Conservation (phyloP, 1,139 yeast species). For the Diutina catenulata region DNA sequence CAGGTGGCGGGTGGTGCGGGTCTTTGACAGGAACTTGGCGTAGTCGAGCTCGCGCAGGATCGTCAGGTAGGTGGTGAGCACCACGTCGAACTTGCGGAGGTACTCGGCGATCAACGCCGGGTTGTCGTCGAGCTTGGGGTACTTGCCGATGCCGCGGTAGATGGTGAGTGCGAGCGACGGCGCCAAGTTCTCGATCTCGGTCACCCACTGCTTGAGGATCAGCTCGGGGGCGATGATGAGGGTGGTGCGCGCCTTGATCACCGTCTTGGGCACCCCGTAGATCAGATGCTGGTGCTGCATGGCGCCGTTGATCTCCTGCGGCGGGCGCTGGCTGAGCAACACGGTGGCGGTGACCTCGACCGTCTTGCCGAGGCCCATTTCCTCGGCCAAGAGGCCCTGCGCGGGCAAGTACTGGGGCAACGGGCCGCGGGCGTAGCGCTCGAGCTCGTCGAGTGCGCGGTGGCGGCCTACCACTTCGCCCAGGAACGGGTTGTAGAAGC, state of each 20-base stretch:
- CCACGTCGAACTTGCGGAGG: constrained; percentile 56
- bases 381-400: constrained; percentile 67
- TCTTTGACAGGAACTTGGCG: constrained; percentile 54
- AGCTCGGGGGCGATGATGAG: constrained; percentile 79
- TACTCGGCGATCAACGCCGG: constrained; percentile 35
- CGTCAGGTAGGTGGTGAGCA: constrained; percentile 64
- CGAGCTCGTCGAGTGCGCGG: constrained; percentile 18
- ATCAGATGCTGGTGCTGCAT: constrained; percentile 23
- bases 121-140: constrained; percentile 31
- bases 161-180: constrained; percentile 43
- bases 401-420: background rate
- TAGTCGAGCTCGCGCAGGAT: constrained; percentile 70
- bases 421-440: constrained; percentile 12
- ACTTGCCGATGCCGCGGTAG: constrained; percentile 48
- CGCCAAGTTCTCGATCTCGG: constrained; percentile 54
- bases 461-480: constrained; percentile 30
- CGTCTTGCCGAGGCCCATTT: constrained; percentile 96
- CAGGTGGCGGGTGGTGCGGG: background rate
- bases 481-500: constrained; percentile 41
- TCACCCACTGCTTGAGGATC: constrained; percentile 73
- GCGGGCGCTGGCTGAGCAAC: constrained; percentile 43
- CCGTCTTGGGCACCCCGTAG: constrained; percentile 26
- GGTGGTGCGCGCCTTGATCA: constrained; percentile 55
- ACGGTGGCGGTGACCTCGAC: constrained; percentile 67
- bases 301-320: constrained; percentile 29